Base-by-base conservation (phyloP, 306 rosid species). In the Casuarina glauca region DNA sequence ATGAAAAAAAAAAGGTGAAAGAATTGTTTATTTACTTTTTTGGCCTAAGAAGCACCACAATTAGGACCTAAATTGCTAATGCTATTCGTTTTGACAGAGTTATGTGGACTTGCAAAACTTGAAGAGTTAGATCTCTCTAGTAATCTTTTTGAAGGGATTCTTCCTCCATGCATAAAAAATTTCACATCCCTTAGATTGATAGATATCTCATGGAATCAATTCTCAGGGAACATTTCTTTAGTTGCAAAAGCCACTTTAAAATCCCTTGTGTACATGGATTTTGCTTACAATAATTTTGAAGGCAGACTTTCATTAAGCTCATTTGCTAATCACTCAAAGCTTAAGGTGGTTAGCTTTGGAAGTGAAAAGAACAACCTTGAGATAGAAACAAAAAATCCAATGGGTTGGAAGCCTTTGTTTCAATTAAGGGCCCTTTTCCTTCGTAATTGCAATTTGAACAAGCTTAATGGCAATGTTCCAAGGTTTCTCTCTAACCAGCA, bases 91-190 rank as follows among this genome's bases (percentile, higher is more conserved):
- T 1, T 17, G 50, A 15, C 52, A 81, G 77, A 72, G 3, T 11
- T 81, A n/a, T 81, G 77, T 2, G 26, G 43, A 60, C 6, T 36
- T 32, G 75, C 70, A 26, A 70, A 51, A 15, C 66, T 75, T 41
- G 43, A 4, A 4, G 70, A 70, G 77, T 39, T 81, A 32, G 76
- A 75, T 50, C 41, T 81, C 10, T 26, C 54, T 16, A 3, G 9
- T 4, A 81, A 81, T 51, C 2, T 26, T 2, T 42, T 81, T 5
- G 76, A 42, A 44, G 80, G 80, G 0, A 20, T 48, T 66, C 41
- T 81, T 15, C 77, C 84, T 36, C 32, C 19, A 16, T 81, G 80
- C 68, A 26, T 81, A n/a, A 36, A 75, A 0, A 81, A 81, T 64
- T 20, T 81, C 15, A 70, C 74, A 12, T 38, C 69, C 4, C 80